Base-by-base conservation (phyloP, 345 rosid species). In the Turritis glabra region DNA sequence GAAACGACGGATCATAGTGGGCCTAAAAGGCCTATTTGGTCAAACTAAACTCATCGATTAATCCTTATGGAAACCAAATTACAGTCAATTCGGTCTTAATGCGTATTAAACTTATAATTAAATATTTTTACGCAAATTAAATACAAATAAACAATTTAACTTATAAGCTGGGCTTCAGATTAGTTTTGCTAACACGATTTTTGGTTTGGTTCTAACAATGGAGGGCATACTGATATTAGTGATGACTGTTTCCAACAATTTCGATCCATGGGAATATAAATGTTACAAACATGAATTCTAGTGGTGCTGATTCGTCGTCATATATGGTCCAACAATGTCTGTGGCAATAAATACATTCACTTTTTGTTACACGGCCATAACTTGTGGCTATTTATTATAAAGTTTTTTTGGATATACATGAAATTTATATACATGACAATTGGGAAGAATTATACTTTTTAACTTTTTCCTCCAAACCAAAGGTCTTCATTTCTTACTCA, bases 251-350 rank as follows among this genome's bases (percentile, higher is more conserved):
- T 32, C 46, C 37, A 33, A 33, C 67, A 17, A 47, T 17, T 22
- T 59, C 9, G 48, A 32, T 71, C 23, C 7, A 23, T 67, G 60
- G 21, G 14, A 29, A 40, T 23, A 58, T 18, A 5, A 32, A 19
- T 19, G 19, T 14, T 46, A 25, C 2, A 29, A 46, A 64, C 18
- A 18, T 29, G 41, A 46, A 64, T 27, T 27, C 12, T 6, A 18
- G 65, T 69, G 57, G 63, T 52, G 70, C 8, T 50, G 58, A 53
- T 73, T 27, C 19, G n/a, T 72, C 51, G 44, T 21, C 33, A 33
- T 19, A 12, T 52, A 62, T 73, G 64, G 65, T 65, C 59, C 78
- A 65, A 18, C 64, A 7, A 65, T 44, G 35, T 64, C 30, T 73
- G 47, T 73, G 57, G 44, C 69, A 47, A 64, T 64, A 19, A 64